Evolutionary conservation across 2,329 filamentous ascomycete species (phyloP), one percentile per base, ranked within the genome.

Genomic region (Ophiocordyceps unilateralis): DNA sequence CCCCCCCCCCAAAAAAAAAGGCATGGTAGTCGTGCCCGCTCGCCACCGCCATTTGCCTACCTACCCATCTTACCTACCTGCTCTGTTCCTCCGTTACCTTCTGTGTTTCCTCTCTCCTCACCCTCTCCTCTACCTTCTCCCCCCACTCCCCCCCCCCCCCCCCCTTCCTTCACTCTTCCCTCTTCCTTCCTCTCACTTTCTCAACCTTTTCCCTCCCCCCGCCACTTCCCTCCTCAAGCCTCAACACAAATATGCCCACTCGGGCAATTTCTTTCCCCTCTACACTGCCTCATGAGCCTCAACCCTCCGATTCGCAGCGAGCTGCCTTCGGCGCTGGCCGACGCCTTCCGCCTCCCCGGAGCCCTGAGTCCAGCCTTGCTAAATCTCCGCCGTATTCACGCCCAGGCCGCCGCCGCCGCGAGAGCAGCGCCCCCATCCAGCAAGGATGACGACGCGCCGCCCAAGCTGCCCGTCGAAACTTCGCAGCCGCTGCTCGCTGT

Each of bases 381-480:
- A 69, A 79, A 69, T 59, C 73, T 80, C 55, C 68, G 71, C 65
- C 71, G 69, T 68, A 62, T 79, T 48, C 67, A 71, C 54, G 65
- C 75, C 62, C 76, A 80, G 76, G 74, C 74, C 53, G 66, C 65
- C 46, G 61, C 67, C 51, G 67, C 66, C 60, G 40, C 52, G 57
- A 38, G 69, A 68, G 47, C n/a, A n/a, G n/a, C 58, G 61, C 41
- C 57, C 59, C 15, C 68, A 70, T 40, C 59, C 63, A n/a, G 58
- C 17, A 36, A n/a, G 17, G 32, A 36, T 36, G 32, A 36, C n/a
- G n/a, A n/a, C 8, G 17, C 32, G 17, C 32, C 32, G 32, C 11
- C 32, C 6, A 36, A 20, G 32, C 32, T 19, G 2, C 19, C 32
- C 9, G 32, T 9, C 19, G 32, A 36, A 36, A 15, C 2, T 30